These are phyloP conservation scores for Smittium mucronatum DNA, from an alignment of 371 early-diverging fungal genomes.

Conservation along the genomic window DNA sequence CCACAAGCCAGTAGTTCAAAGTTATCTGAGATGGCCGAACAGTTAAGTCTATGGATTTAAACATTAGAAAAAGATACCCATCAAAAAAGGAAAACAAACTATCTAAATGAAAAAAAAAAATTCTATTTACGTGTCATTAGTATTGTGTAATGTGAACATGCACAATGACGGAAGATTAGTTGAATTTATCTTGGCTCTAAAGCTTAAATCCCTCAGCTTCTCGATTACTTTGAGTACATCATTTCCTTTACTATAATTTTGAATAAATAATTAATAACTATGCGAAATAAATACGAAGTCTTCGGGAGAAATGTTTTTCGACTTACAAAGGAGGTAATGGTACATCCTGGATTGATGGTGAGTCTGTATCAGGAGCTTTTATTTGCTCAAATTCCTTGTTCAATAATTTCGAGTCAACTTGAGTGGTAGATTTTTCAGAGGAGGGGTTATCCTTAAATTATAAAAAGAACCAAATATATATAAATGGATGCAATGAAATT, in stretches of 20 bases:
- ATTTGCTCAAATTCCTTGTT: not conserved
- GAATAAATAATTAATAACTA: not conserved
- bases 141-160: conserved; percentile 96
- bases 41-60: conserved; percentile 22
- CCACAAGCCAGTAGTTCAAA: conserved; percentile 69
- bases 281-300: not conserved
- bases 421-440: not conserved
- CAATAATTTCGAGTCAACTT: not conserved
- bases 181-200: conserved; percentile 58
- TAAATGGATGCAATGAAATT: not conserved
- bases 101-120: not conserved
- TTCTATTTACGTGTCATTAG: conserved; percentile 44
- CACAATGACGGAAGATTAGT: conserved; percentile 85
- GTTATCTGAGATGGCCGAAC: conserved; percentile 61
- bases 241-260: conserved; percentile 32
- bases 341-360: not conserved
- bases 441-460: not conserved
- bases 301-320: not conserved
- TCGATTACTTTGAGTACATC: conserved; percentile 66
- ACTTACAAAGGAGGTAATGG: conserved; percentile 4
- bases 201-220: conserved; percentile 67
- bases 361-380: not conserved
- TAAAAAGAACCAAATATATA: not conserved
- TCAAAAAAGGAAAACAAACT: not conserved
- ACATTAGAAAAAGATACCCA: not conserved